Percentiles rank a stretch among this genome's conserved stretches.
Evolutionary conservation across 192 early-diverging fungal species (phyloP).

Genomic region (Podila clonocystis): DNA sequence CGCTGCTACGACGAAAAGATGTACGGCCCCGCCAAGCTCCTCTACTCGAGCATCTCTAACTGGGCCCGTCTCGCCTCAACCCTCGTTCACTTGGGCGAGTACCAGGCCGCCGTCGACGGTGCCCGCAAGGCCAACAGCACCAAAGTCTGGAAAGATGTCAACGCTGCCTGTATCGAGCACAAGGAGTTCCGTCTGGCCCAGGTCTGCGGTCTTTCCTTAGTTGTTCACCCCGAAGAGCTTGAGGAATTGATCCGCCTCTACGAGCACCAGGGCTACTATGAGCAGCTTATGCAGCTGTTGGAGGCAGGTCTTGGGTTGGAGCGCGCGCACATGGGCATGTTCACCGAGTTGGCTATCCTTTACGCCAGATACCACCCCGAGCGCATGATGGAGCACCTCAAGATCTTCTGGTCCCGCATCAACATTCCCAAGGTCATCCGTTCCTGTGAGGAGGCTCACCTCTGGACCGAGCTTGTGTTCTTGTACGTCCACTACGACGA

Average conservation of each 20-base stretch:
- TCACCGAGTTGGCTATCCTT: conserved; percentile 97
- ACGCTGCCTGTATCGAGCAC: conserved; percentile 94
- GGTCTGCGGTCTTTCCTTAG: conserved; percentile 96
- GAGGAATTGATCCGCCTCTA: conserved; percentile 89
- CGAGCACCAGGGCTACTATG: conserved; percentile 89
- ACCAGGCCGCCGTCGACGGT: conserved; percentile 97
- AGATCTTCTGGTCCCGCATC: conserved; percentile 96
- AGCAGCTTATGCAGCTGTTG: conserved; percentile 89
- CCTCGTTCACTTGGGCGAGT: conserved; percentile 93
- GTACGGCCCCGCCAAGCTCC: conserved; percentile 93
- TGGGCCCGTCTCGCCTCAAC: conserved; percentile 98
- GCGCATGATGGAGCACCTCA: conserved; percentile 96
- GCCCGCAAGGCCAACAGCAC: conserved; percentile 99
- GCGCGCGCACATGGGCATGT: conserved; percentile 99
- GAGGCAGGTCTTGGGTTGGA: conserved; percentile 96
- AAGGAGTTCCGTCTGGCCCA: conserved; percentile 97
- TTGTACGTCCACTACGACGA: conserved; percentile 99
- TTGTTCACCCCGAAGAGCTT: conserved; percentile 98
- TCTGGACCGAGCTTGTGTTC: conserved; percentile 98
- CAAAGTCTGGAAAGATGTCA: conserved; percentile 99
- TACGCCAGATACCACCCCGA: conserved; percentile 98
- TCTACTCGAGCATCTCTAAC: conserved; percentile 97
- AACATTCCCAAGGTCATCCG: conserved; percentile 99
- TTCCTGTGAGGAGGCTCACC: conserved; percentile 90
- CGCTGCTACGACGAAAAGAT: conserved; percentile 93